phyloP scores from a whole-genome alignment of 176 grass and related monocot genomes.

The Avena eriantha region DNA sequence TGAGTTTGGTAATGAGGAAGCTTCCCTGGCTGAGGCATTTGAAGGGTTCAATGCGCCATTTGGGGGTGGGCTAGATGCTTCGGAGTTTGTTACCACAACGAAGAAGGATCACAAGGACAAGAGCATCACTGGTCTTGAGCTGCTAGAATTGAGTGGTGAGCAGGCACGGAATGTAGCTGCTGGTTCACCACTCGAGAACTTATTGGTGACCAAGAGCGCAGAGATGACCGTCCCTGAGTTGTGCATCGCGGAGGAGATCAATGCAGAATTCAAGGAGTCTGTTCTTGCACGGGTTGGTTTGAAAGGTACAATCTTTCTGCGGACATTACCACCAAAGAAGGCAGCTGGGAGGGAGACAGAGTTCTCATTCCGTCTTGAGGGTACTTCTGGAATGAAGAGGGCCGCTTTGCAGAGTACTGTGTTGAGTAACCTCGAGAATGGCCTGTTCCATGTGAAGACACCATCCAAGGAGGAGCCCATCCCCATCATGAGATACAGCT shows the following conservation, averaged over 20 bases:
- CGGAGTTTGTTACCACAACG: constrained; percentile 91
- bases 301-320: constrained; percentile 85
- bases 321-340: constrained; percentile 80
- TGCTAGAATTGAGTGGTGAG: constrained; percentile 61
- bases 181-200: constrained; percentile 63
- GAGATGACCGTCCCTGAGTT: constrained; percentile 89
- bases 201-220: constrained; percentile 70
- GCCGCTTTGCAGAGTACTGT: constrained; percentile 73
- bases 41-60: constrained; percentile 95
- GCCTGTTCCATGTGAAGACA: constrained; percentile 80
- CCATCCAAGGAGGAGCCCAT: constrained; percentile 80
- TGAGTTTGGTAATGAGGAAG: constrained; percentile 91
- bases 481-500: constrained; percentile 82
- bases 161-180: constrained; percentile 45
- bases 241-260: constrained; percentile 87
- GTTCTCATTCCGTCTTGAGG: constrained; percentile 94
- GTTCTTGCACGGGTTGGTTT: constrained; percentile 78
- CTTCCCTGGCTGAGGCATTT: constrained; percentile 87
- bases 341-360: constrained; percentile 82
- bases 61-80: constrained; percentile 97
- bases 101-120: constrained; percentile 74
- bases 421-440: constrained; percentile 80
- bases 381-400: constrained; percentile 82
- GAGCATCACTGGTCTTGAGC: constrained; percentile 79
- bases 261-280: constrained; percentile 88